Conservation (phyloP, 2,329 filamentous ascomycete genomes). For the Ilyonectria mors-panacis region DNA sequence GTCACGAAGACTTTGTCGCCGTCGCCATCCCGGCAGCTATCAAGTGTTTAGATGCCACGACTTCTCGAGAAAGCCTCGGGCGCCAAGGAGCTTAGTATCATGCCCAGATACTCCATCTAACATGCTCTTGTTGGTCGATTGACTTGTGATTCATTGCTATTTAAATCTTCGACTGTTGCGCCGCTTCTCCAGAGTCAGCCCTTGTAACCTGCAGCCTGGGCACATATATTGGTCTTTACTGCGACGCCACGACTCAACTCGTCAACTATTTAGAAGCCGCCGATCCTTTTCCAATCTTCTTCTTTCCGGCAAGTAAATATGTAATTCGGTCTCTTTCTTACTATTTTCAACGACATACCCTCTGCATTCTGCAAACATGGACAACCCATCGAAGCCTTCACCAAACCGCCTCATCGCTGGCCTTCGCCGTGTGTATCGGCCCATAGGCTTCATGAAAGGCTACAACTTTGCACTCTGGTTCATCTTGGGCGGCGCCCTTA, state of each 20-base stretch:
- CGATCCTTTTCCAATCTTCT: not conserved
- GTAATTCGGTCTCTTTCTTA: not conserved
- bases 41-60: constrained; percentile 9
- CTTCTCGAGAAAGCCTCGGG: not conserved
- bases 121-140: not conserved
- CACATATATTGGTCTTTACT: constrained; percentile 2
- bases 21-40: not conserved
- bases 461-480: constrained; percentile 72
- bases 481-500: constrained; percentile 59
- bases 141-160: not conserved
- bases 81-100: not conserved
- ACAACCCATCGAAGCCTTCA: not conserved
- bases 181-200: constrained; percentile 3
- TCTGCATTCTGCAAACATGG: constrained; percentile 8
- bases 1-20: constrained; percentile 15
- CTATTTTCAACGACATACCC: not conserved
- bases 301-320: not conserved
- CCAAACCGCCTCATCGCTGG: constrained; percentile 1
- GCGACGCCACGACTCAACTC: constrained; percentile 2
- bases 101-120: not conserved
- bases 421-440: constrained; percentile 54
- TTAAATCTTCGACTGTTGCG: not conserved
- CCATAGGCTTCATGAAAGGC: constrained; percentile 68
- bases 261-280: constrained; percentile 3
- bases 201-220: not conserved